A percentile compares a stretch with the other conserved stretches of the same genome.
Evolutionary conservation across 345 rosid species (phyloP).

Genomic region (Cardamine occulta): DNA sequence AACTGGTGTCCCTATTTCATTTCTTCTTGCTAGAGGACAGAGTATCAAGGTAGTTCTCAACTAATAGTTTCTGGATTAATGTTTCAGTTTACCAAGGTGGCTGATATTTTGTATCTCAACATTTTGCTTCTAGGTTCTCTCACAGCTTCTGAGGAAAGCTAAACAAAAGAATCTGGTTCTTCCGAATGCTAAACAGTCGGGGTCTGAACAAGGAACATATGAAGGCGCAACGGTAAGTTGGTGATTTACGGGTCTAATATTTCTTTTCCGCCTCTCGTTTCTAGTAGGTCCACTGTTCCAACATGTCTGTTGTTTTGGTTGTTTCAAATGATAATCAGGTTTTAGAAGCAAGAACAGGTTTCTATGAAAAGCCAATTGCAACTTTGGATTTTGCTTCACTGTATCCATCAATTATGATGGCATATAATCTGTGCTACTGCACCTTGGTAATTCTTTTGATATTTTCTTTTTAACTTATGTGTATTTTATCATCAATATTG

Average conservation of each 20-base stretch:
- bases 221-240: conserved; percentile 99
- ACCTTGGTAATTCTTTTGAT: conserved; percentile 66
- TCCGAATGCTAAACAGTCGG: conserved; percentile 87
- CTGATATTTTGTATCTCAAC: conserved; percentile 30
- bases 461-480: conserved; percentile 3
- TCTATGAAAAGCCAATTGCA: conserved; percentile 94
- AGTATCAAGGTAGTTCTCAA: conserved; percentile 74
- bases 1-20: conserved; percentile 96
- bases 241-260: conserved; percentile 16
- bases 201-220: conserved; percentile 90
- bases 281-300: conserved; percentile 13
- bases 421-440: conserved; percentile 95
- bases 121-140: conserved; percentile 69
- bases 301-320: conserved; percentile 28
- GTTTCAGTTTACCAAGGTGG: conserved; percentile 15
- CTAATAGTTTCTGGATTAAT: conserved; percentile 19
- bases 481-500: conserved; percentile 1
- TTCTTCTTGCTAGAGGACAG: conserved; percentile 98
- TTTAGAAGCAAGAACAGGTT: conserved; percentile 90
- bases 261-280: conserved; percentile 12
- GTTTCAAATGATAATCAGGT: conserved; percentile 56
- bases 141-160: conserved; percentile 97
- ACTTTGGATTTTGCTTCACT: conserved; percentile 97
- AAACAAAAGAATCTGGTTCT: conserved; percentile 82
- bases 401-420: conserved; percentile 99